phyloP scores from a whole-genome alignment of 352 stramenopile genomes.

The Globisporangium radiosum region DNA sequence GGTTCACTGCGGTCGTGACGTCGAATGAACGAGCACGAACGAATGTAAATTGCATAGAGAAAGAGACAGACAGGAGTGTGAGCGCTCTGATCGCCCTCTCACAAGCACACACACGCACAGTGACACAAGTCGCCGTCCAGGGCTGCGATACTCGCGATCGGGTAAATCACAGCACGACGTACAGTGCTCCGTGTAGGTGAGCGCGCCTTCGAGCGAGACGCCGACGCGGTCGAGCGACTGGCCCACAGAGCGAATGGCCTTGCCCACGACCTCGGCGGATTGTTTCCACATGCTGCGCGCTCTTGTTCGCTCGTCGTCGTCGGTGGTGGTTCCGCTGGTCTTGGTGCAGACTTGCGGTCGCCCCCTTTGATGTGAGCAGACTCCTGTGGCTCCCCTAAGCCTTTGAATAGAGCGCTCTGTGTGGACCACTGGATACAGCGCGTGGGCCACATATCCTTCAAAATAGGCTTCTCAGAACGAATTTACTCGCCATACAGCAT shows the following conservation, averaged over 20 bases:
- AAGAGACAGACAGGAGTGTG: slow-evolving; percentile 2
- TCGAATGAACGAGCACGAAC: not conserved
- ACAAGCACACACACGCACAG: not conserved
- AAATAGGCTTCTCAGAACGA: too few relatives aligned
- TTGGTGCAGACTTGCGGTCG: slow-evolving; percentile 1
- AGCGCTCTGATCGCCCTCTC: not conserved
- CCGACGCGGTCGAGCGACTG: slow-evolving; percentile 83
- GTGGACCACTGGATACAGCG: too few relatives aligned
- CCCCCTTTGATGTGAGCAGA: not conserved
- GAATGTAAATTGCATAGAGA: not conserved
- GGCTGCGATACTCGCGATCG: not conserved
- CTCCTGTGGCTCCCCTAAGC: not conserved
- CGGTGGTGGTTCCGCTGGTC: slow-evolving; percentile 17
- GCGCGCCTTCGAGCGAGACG: slow-evolving; percentile 68
- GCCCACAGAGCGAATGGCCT: slow-evolving; percentile 77
- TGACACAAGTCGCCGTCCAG: not conserved
- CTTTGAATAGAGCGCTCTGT: slow-evolving; percentile 1
- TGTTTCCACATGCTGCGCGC: slow-evolving; percentile 54
- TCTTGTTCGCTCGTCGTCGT: slow-evolving; percentile 21
- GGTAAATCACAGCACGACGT: slow-evolving; percentile 19
- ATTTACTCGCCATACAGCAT: too few relatives aligned
- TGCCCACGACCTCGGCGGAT: slow-evolving; percentile 63
- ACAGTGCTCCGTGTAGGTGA: slow-evolving; percentile 87
- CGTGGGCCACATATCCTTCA: too few relatives aligned
- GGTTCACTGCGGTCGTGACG: slow-evolving; percentile 49